phyloP scores from a whole-genome alignment of 2,329 filamentous ascomycete species.

The Alternaria longipes region DNA sequence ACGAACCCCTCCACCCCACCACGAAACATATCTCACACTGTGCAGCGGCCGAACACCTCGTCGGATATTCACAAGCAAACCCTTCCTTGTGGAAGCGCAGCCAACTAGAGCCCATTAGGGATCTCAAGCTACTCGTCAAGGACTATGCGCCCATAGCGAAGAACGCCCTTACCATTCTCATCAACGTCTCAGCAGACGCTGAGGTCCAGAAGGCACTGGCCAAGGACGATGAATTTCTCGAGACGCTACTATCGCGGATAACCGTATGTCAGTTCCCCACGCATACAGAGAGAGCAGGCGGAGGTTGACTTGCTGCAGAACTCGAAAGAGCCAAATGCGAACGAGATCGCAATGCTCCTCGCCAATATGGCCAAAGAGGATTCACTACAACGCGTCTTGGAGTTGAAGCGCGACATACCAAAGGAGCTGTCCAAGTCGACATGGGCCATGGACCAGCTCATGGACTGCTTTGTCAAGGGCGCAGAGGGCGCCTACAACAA shows the following conservation, averaged over 20 bases:
- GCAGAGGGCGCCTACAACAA: slow-evolving; percentile 84
- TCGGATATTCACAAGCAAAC: slow-evolving; percentile 81
- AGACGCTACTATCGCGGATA: slow-evolving; percentile 75
- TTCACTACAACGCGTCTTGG: slow-evolving; percentile 72
- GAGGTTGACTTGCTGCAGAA: slow-evolving; percentile 59
- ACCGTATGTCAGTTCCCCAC: slow-evolving; percentile 70
- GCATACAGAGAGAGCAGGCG: not conserved
- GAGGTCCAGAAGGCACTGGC: slow-evolving; percentile 78
- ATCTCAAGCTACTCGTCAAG: slow-evolving; percentile 84
- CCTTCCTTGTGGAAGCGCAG: slow-evolving; percentile 85
- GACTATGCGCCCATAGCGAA: slow-evolving; percentile 93
- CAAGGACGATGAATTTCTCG: slow-evolving; percentile 82
- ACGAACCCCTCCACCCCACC: slow-evolving; percentile 35
- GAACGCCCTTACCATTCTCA: slow-evolving; percentile 87
- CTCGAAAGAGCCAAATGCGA: slow-evolving; percentile 79
- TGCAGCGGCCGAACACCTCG: slow-evolving; percentile 81
- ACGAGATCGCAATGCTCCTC: slow-evolving; percentile 88
- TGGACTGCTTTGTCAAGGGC: slow-evolving; percentile 96
- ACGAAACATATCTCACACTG: slow-evolving; percentile 26
- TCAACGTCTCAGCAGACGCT: slow-evolving; percentile 82
- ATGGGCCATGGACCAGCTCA: slow-evolving; percentile 83
- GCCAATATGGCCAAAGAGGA: slow-evolving; percentile 90
- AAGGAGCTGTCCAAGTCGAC: slow-evolving; percentile 76
- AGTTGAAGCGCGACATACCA: slow-evolving; percentile 73
- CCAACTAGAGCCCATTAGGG: slow-evolving; percentile 79